Evolutionary conservation across 495 filamentous ascomycete species (phyloP).

Genomic region (Melanomma pulvis-pyrius): DNA sequence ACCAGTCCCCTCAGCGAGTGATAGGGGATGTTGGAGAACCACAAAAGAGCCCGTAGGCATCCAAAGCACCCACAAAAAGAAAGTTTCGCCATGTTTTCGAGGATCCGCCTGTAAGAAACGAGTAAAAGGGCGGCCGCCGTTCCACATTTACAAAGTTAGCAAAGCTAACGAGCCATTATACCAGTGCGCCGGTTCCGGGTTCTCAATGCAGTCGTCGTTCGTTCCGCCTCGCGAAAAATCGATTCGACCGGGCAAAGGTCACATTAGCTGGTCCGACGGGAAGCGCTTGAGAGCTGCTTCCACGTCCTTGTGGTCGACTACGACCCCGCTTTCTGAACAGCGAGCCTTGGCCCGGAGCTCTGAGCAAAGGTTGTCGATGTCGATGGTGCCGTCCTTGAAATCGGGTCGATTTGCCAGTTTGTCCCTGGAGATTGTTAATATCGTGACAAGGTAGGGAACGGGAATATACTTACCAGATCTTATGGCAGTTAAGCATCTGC

Average conservation of each 20-base stretch:
- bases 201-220: constrained; percentile 14
- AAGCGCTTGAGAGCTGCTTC: constrained; percentile 52
- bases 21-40: not conserved
- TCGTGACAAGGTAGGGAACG: not conserved
- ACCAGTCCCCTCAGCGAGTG: not conserved
- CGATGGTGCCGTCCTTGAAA: constrained; percentile 83
- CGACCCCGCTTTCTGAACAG: constrained; percentile 90
- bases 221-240: not conserved
- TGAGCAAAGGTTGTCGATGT: constrained; percentile 88
- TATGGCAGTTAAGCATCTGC: constrained; percentile 79
- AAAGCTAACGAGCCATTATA: constrained; percentile 14
- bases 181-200: constrained; percentile 20
- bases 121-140: not conserved
- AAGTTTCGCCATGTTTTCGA: not conserved
- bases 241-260: not conserved
- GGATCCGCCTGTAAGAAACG: not conserved
- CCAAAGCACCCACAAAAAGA: not conserved
- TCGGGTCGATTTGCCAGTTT: constrained; percentile 84
- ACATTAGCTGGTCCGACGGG: constrained; percentile 12
- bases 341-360: constrained; percentile 96
- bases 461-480: constrained; percentile 76
- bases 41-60: too few species aligned
- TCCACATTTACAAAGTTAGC: constrained; percentile 6
- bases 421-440: constrained; percentile 64
- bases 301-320: constrained; percentile 87